A percentile compares a stretch with the other conserved stretches of the same genome.
phyloP scores from a whole-genome alignment of 2,329 filamentous ascomycete genomes.

The Pestalotiopsis sp. region DNA sequence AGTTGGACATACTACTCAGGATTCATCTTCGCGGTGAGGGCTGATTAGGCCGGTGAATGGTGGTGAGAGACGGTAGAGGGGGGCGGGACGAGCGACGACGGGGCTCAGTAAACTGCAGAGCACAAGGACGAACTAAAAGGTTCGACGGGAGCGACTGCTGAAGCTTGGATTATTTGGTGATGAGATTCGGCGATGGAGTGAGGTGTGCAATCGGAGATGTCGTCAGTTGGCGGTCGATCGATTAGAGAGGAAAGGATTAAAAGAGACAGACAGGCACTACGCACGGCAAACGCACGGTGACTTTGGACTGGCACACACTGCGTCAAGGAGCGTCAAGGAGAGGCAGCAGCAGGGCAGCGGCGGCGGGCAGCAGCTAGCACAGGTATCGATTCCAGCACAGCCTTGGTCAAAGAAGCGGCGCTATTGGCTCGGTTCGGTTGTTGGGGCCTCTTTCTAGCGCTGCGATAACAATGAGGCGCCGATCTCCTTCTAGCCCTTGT shows the following conservation, averaged over 20 bases:
- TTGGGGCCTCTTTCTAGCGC: neutral
- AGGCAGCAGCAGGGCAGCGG: neutral
- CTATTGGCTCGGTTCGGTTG: neutral
- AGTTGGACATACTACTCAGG: conserved; percentile 78
- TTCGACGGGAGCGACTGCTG: neutral
- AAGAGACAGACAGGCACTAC: conserved; percentile 1
- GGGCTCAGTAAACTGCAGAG: neutral
- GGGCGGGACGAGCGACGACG: conserved; percentile 1
- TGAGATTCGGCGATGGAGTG: neutral
- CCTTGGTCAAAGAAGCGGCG: conserved; percentile 6
- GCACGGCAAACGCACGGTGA: neutral
- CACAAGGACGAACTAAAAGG: neutral
- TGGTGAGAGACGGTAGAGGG: conserved; percentile 9
- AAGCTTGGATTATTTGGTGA: neutral
- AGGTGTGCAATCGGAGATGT: conserved; percentile 4
- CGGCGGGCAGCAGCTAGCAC: neutral
- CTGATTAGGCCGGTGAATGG: conserved; percentile 16
- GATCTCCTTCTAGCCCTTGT: neutral
- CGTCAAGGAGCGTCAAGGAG: neutral
- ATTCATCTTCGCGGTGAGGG: conserved; percentile 70
- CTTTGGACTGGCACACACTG: neutral
- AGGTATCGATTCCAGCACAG: conserved; percentile 1
- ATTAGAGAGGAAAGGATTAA: conserved; percentile 3
- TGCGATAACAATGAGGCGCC: neutral
- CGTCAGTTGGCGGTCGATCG: conserved; percentile 5